These are phyloP conservation scores for Sphagnum contortum DNA, from an alignment of 225 moss, liverwort and hornwort genomes.

Conservation along the genomic window DNA sequence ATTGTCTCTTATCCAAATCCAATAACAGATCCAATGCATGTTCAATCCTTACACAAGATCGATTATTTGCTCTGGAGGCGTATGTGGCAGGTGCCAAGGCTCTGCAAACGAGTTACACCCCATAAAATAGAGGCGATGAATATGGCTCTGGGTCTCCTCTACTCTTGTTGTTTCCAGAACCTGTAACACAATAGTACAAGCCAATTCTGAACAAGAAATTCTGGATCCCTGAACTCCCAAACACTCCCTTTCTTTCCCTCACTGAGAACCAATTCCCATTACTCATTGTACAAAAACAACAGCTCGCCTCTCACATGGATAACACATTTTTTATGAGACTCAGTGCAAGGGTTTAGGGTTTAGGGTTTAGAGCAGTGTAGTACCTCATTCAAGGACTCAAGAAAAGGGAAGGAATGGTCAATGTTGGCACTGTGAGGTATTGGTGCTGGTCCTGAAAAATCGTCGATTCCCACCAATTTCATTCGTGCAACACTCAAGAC, in stretches of 20 bases:
- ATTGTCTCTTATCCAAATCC: too few species aligned
- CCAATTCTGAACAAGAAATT: too few species aligned
- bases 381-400: conserved; percentile 98
- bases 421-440: conserved; percentile 65
- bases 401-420: conserved; percentile 88
- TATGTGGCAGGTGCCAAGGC: conserved; percentile 99
- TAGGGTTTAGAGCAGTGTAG: conserved; percentile 1
- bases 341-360: neutral
- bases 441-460: conserved; percentile 88
- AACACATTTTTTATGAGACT: too few species aligned
- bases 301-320: too few species aligned
- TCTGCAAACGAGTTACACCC: conserved; percentile 92
- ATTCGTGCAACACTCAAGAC: conserved; percentile 93
- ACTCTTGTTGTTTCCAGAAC: conserved; percentile 89
- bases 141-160: conserved; percentile 92
- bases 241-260: too few species aligned
- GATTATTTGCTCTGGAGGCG: conserved; percentile 88
- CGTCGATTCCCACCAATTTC: conserved; percentile 84
- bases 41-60: conserved; percentile 72
- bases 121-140: conserved; percentile 94
- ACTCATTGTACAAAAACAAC: too few species aligned
- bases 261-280: too few species aligned
- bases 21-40: too few species aligned
- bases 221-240: too few species aligned
- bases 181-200: conserved; percentile 16